A percentile compares a stretch with the other conserved stretches of the same genome.
These are phyloP conservation scores for Boletus sensibilis DNA, from an alignment of 768 basidiomycete genomes.

Conservation along the genomic window DNA sequence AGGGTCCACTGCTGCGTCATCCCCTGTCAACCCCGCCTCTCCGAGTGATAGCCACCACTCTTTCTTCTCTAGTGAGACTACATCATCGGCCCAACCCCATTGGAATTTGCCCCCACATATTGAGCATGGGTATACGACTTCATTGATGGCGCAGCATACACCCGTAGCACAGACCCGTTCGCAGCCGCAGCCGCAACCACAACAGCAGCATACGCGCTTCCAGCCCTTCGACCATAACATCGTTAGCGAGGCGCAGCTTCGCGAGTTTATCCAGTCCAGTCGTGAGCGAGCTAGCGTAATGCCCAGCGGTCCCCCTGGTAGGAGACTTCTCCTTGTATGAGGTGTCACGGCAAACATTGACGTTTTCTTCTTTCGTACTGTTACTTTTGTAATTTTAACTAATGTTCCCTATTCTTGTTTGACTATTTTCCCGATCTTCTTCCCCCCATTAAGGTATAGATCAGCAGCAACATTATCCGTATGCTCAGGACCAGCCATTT, in stretches of 20 bases:
- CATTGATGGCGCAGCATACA: slow-evolving; percentile 49
- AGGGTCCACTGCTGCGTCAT: slow-evolving; percentile 55
- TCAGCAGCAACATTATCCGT: slow-evolving; percentile 35
- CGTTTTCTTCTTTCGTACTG: slow-evolving; percentile 29
- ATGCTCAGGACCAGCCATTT: slow-evolving; percentile 48
- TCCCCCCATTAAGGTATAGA: slow-evolving; percentile 33
- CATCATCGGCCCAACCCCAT: slow-evolving; percentile 40
- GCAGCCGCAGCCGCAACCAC: slow-evolving; percentile 35
- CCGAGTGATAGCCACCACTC: slow-evolving; percentile 53
- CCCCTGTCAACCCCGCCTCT: slow-evolving; percentile 56
- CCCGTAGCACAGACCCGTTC: slow-evolving; percentile 37
- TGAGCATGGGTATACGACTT: slow-evolving; percentile 43
- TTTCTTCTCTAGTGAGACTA: slow-evolving; percentile 42
- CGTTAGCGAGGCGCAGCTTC: slow-evolving; percentile 73
- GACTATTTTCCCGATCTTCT: slow-evolving; percentile 11
- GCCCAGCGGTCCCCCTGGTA: slow-evolving; percentile 44
- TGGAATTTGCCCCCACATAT: slow-evolving; percentile 46
- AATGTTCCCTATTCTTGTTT: slow-evolving; percentile 12
- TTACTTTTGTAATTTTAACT: slow-evolving; percentile 24
- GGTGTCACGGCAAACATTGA: slow-evolving; percentile 32
- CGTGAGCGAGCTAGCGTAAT: slow-evolving; percentile 50
- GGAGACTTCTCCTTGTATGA: slow-evolving; percentile 46
- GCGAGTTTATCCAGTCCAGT: slow-evolving; percentile 73
- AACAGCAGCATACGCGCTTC: slow-evolving; percentile 42
- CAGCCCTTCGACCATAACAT: slow-evolving; percentile 53